These are phyloP conservation scores for Aspergillus jensenii DNA, from an alignment of 2,329 filamentous ascomycete genomes.

Conservation along the genomic window DNA sequence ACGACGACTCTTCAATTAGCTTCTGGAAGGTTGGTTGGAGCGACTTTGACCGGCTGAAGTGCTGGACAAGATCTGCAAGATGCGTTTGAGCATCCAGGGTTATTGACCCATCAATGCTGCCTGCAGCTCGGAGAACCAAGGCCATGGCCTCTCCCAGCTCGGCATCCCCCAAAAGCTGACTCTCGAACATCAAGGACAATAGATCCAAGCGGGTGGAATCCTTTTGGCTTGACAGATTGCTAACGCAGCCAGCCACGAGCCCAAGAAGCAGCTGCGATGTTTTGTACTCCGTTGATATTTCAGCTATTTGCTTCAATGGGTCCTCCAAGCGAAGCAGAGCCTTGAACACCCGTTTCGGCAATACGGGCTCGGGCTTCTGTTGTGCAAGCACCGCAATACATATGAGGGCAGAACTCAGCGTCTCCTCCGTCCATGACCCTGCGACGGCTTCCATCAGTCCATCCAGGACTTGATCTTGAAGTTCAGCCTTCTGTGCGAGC, in stretches of 20 bases:
- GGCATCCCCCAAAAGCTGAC: slow-evolving; percentile 30
- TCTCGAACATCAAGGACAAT: slow-evolving; percentile 38
- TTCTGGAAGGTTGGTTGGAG: slow-evolving; percentile 64
- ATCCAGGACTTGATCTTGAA: slow-evolving; percentile 78
- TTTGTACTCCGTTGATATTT: slow-evolving; percentile 34
- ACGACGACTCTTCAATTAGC: slow-evolving; percentile 65
- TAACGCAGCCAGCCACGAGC: slow-evolving; percentile 36
- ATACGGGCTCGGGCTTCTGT: slow-evolving; percentile 67
- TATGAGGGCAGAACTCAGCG: slow-evolving; percentile 69
- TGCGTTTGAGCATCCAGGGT: slow-evolving; percentile 57
- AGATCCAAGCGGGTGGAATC: slow-evolving; percentile 47
- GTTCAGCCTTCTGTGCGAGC: slow-evolving; percentile 75
- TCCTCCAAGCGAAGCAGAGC: slow-evolving; percentile 37
- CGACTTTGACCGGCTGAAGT: slow-evolving; percentile 61
- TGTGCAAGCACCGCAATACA: slow-evolving; percentile 81
- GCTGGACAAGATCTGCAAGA: slow-evolving; percentile 66
- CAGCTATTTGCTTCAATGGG: slow-evolving; percentile 31
- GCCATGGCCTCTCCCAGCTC: slow-evolving; percentile 32
- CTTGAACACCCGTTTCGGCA: slow-evolving; percentile 70
- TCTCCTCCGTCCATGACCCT: slow-evolving; percentile 72
- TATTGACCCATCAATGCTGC: slow-evolving; percentile 40
- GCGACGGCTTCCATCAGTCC: slow-evolving; percentile 88
- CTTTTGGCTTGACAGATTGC: slow-evolving; percentile 33
- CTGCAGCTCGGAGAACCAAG: slow-evolving; percentile 34
- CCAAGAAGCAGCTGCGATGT: slow-evolving; percentile 37